Evolutionary conservation across 352 stramenopile species (phyloP).

Genomic region (Globisporangium irregulare): DNA sequence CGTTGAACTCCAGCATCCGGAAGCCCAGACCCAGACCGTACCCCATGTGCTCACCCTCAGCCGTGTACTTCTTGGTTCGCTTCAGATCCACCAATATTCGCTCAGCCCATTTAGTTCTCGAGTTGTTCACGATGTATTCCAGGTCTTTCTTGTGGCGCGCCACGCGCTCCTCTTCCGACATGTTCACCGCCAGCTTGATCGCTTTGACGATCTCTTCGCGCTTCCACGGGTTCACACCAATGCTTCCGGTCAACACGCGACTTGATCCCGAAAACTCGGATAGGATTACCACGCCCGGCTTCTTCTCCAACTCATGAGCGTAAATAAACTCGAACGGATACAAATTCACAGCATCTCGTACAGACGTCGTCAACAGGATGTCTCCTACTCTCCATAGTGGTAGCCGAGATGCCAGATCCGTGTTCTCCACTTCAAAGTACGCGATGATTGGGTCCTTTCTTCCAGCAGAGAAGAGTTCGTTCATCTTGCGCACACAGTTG

Average conservation of each 20-base stretch:
- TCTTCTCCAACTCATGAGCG: slow-evolving; percentile 67
- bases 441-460: slow-evolving; percentile 53
- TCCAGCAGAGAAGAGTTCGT: slow-evolving; percentile 43
- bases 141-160: slow-evolving; percentile 82
- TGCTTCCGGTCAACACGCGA: slow-evolving; percentile 93
- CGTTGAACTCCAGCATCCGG: slow-evolving; percentile 95
- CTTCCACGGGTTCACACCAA: slow-evolving; percentile 99
- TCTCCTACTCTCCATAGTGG: slow-evolving; percentile 73
- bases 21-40: slow-evolving; percentile 96
- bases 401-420: slow-evolving; percentile 67
- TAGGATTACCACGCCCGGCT: slow-evolving; percentile 91
- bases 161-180: slow-evolving; percentile 62
- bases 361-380: slow-evolving; percentile 71
- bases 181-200: slow-evolving; percentile 61
- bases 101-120: slow-evolving; percentile 95
- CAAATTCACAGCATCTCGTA: slow-evolving; percentile 80
- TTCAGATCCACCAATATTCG: slow-evolving; percentile 98
- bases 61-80: slow-evolving; percentile 80
- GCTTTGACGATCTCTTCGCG: slow-evolving; percentile 83
- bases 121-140: slow-evolving; percentile 94
- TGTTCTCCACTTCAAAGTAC: slow-evolving; percentile 80
- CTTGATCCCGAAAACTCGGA: slow-evolving; percentile 98
- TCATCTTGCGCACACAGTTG: slow-evolving; percentile 66
- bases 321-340: slow-evolving; percentile 89
- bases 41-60: slow-evolving; percentile 91